Evolutionary conservation across 331 rosid genomes (phyloP), one percentile per base, ranked within the genome.

Genomic region (Prunus yedoensis): DNA sequence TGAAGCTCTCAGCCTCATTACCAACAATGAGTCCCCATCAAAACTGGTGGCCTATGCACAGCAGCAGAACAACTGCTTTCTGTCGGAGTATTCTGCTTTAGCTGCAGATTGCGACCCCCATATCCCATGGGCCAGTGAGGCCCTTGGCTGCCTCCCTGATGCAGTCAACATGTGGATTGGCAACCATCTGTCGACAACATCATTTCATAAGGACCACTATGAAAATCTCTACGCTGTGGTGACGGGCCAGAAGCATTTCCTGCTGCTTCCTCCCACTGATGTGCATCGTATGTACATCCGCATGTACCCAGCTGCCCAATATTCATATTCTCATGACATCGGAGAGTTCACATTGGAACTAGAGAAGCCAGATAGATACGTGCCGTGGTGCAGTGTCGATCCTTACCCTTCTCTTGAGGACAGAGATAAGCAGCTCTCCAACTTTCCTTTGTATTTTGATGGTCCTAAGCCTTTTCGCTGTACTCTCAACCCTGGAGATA

Each of bases 141-240:
- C 97, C 32, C 76, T 89, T 23, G 94, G 92, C 0, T 84, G 85
- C n/a, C 62, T 60, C 15, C 97, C 94, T 0, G 96, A 90, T 68
- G 97, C 96, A 38, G 93, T 90, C 9, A 93, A 93, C 81, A 87
- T 90, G 56, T 89, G 97, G 97, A 89, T 90, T 41, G 94, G 97
- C 10, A 86, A 86, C 74, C 76, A 78, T 4, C 80, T 72, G 4
- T 92, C 97, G 0, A 79, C 68, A 12, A 90, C 97, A 23, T 92
- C 89, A 0, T 93, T 90, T 38, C 97, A 90, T 65, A 93, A 90
- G 77, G 96, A 93, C 74, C 93, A 93, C 74, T 90, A 89, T 57
- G 96, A 93, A 89, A 93, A 93, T 82, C 89, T 93, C 45, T 93
- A 89, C 28, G 94, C 96, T 18, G 97, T 93, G 43, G 89, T 93